A percentile compares a stretch with the other conserved stretches of the same genome.
Evolutionary conservation across 2,329 filamentous ascomycete species (phyloP).

Genomic region (Endothia cerciana): DNA sequence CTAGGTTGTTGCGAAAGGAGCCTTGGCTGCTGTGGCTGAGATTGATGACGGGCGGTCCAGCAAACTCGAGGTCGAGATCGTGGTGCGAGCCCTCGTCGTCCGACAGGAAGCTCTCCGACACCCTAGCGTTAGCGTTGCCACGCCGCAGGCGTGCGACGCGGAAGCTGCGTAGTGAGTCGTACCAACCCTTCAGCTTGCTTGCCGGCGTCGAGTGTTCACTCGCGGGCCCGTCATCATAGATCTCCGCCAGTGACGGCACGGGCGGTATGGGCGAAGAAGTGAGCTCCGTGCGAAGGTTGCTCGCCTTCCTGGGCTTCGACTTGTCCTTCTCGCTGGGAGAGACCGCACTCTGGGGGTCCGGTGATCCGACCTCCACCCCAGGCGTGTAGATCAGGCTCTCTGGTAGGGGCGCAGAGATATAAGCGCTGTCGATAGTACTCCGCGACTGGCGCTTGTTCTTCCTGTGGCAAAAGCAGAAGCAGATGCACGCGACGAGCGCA

Average conservation of each 20-base stretch:
- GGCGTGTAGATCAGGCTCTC: constrained; percentile 18
- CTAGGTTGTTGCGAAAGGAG: constrained; percentile 37
- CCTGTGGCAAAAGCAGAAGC: constrained; percentile 38
- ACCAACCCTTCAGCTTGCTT: constrained; percentile 20
- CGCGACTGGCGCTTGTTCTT: constrained; percentile 30
- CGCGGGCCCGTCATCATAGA: constrained; percentile 9
- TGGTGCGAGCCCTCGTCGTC: constrained; percentile 31
- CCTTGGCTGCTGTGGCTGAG: constrained; percentile 31
- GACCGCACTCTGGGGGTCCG: background rate
- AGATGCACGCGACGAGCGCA: constrained; percentile 38
- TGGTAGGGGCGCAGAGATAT: constrained; percentile 7
- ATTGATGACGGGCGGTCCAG: constrained; percentile 19
- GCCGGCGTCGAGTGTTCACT: constrained; percentile 5
- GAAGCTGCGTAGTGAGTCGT: constrained; percentile 27
- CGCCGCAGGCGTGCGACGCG: constrained; percentile 21
- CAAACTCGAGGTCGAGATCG: constrained; percentile 24
- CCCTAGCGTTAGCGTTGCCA: constrained; percentile 31
- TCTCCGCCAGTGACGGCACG: constrained; percentile 4
- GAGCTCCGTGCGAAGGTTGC: constrained; percentile 25
- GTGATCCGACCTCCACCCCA: background rate
- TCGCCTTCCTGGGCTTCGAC: constrained; percentile 21
- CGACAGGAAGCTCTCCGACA: constrained; percentile 34
- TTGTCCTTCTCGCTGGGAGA: constrained; percentile 19
- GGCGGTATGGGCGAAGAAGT: constrained; percentile 16
- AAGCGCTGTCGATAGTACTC: constrained; percentile 21